Percentiles rank a stretch among this genome's conserved stretches.
These are phyloP conservation scores for Pythium dissimile DNA, from an alignment of 352 stramenopile genomes.

Conservation along the genomic window DNA sequence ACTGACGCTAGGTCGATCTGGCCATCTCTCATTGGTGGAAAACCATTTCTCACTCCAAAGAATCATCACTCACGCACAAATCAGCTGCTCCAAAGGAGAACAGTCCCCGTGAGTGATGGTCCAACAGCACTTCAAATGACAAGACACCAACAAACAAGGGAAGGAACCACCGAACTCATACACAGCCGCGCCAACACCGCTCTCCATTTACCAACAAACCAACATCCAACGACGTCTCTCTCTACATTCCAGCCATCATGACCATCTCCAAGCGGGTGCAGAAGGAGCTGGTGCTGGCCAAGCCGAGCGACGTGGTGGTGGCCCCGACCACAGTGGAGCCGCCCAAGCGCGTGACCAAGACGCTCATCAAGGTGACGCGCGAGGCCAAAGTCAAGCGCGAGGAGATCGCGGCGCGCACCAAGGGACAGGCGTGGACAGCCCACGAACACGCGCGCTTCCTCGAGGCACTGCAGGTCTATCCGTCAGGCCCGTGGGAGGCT, in stretches of 20 bases:
- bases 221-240: not conserved
- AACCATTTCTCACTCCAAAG: slow-evolving; percentile 1
- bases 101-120: slow-evolving; percentile 22
- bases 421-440: slow-evolving; percentile 26
- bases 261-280: slow-evolving; percentile 32
- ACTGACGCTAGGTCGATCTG: slow-evolving; percentile 3
- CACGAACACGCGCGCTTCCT: slow-evolving; percentile 33
- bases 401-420: slow-evolving; percentile 15
- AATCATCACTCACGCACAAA: slow-evolving; percentile 21
- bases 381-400: slow-evolving; percentile 16
- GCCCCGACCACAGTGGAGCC: not conserved
- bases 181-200: too few species aligned
- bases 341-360: slow-evolving; percentile 19
- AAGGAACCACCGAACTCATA: too few species aligned
- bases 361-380: slow-evolving; percentile 5
- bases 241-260: slow-evolving; percentile 5
- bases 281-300: slow-evolving; percentile 24
- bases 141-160: not conserved
- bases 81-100: slow-evolving; percentile 2
- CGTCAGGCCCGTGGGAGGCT: slow-evolving; percentile 27
- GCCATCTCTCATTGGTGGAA: slow-evolving; percentile 14
- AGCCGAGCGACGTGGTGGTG: slow-evolving; percentile 1
- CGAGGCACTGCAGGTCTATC: slow-evolving; percentile 28
- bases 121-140: not conserved
- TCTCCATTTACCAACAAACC: not conserved